Conservation (phyloP, 2,329 filamentous ascomycete species). For the Dactylellina sp. region DNA sequence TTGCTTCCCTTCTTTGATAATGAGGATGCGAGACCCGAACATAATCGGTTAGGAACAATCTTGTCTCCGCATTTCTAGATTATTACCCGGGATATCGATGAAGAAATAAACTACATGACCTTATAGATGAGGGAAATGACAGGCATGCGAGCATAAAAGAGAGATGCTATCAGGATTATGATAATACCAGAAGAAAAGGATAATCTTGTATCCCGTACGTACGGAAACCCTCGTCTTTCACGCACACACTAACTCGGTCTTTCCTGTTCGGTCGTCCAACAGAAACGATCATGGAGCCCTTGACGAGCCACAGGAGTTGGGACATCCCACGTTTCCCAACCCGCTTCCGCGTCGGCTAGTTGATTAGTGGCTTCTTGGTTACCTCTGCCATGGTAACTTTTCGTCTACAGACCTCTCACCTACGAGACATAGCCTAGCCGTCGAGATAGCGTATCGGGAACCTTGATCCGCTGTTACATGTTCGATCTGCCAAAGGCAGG, state of each 20-base stretch:
- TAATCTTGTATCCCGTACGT: conserved; percentile 17
- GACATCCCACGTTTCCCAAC: conserved; percentile 56
- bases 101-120: too few relatives aligned
- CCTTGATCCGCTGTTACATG: conserved; percentile 47
- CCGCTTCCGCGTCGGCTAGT: conserved; percentile 56
- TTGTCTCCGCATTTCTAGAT: conserved; percentile 40
- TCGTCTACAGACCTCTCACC: conserved; percentile 39
- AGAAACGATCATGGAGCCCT: conserved; percentile 12
- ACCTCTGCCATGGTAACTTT: conserved; percentile 54
- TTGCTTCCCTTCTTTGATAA: conserved; percentile 44
- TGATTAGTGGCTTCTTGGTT: conserved; percentile 53
- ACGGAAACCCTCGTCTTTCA: conserved; percentile 1
- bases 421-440: conserved; percentile 20
- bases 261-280: conserved; percentile 5
- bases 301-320: conserved; percentile 40
- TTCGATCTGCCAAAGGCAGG: conserved; percentile 47
- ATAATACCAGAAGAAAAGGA: background rate
- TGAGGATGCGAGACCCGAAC: conserved; percentile 28
- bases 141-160: conserved; percentile 12
- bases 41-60: conserved; percentile 21
- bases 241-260: background rate
- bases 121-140: conserved; percentile 42
- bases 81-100: conserved; percentile 26
- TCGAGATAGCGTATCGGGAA: conserved; percentile 22
- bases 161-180: conserved; percentile 16